Base-by-base conservation (phyloP, 1,284 basidiomycete species). In the Puccinia polysora region DNA sequence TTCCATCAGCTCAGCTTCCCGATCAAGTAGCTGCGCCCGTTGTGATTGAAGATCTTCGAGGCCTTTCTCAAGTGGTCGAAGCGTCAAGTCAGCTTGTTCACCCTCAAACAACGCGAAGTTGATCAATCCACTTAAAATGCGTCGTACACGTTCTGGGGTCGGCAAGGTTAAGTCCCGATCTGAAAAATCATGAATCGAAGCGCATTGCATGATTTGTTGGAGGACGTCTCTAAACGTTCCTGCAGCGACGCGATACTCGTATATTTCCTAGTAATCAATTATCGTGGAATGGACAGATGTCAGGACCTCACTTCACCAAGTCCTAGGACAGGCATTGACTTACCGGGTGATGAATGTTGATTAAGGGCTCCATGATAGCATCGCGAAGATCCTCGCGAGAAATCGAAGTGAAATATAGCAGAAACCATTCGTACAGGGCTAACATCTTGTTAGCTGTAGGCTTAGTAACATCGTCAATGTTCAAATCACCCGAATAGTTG, bases 111-210 rank as follows among this genome's bases (percentile, higher is more conserved):
- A 56, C 20, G 55, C 65, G 25, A 69, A 69, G 45, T 69, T 69
- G 28, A 69, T 69, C 45, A 69, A 45, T n/a, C 65, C 65, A 55
- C 65, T 69, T 15, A 69, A 28, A 18, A 69, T 56, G 38, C 55
- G 53, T 59, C 55, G 52, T 20, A 40, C 28, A 36, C 65, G 40
- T 36, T 69, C 65, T 18, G 65, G n/a, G 30, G 52, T 43, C 2
- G 55, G 65, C 14, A 28, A 8, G 7, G 49, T 18, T 34, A 69
- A 32, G 32, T 69, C 65, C 15, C 53, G 30, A 59, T 69, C 65
- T n/a, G 55, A 59, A 23, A 69, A 59, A 45, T 69, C 65, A 20
- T 69, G 23, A 7, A 69, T 69, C 18, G 65, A 55, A 47, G 65
- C 65, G 32, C 65, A 69, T 32, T 23, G 45, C 65, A 69, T 69